Percentiles rank a stretch among this genome's conserved stretches.
phyloP scores from a whole-genome alignment of 225 moss, liverwort and hornwort species.

The Straminergon stramineum region DNA sequence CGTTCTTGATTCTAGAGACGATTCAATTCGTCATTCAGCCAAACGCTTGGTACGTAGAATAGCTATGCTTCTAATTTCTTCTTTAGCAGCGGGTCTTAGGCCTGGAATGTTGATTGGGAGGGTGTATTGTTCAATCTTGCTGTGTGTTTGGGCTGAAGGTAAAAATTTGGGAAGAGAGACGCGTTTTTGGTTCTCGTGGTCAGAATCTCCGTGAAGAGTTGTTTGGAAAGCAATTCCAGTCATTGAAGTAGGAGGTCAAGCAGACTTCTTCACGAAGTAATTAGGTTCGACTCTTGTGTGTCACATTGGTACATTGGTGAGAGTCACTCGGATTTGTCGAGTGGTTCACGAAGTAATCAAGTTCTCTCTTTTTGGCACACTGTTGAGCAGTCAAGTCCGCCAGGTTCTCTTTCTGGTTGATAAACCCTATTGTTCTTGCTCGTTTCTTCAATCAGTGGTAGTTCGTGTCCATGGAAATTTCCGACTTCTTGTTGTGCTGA shows the following conservation, averaged over 20 bases:
- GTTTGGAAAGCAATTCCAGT: slow-evolving; percentile 51
- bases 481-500: background rate
- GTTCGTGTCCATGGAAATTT: background rate
- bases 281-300: slow-evolving; percentile 40
- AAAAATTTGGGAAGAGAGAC: slow-evolving; percentile 94
- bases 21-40: slow-evolving; percentile 64
- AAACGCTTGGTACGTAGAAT: slow-evolving; percentile 63
- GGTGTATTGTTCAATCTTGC: background rate
- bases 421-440: background rate
- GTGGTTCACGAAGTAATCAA: slow-evolving; percentile 35
- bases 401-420: background rate
- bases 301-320: too few relatives aligned
- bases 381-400: background rate
- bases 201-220: slow-evolving; percentile 86
- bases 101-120: background rate
- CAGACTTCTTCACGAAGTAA: slow-evolving; percentile 31
- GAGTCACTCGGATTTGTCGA: too few relatives aligned
- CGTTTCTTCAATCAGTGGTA: background rate
- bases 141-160: slow-evolving; percentile 32
- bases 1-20: slow-evolving; percentile 78
- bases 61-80: background rate
- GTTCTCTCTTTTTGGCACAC: background rate
- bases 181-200: slow-evolving; percentile 88
- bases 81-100: background rate
- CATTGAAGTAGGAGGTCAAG: slow-evolving; percentile 57